Base-by-base conservation (phyloP, 202 grass and related monocot species). In the Cymbopogon flexuosus region DNA sequence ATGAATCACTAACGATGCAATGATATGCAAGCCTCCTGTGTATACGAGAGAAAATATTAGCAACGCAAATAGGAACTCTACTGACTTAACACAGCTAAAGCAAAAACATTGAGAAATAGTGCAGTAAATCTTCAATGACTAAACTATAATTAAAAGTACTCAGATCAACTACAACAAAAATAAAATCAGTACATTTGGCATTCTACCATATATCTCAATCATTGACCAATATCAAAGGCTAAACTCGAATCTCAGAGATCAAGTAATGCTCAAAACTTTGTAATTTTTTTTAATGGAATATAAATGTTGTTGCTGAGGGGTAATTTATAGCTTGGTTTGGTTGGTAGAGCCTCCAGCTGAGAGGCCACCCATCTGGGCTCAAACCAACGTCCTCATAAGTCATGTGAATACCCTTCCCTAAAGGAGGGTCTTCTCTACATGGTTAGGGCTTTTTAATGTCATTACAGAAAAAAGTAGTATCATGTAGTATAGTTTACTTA, bases 81-180 rank as follows among this genome's bases (percentile, higher is more conserved):
- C 31, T 51, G 61, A 67, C 15, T 57, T 13, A 56, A 66, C n/a
- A 24, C 31, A 68, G 19, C 60, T 73, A 18, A 83, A 73, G 16
- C 81, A 51, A 63, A 63, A 63, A 33, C 58, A 69, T 15, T n/a
- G 33, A 34, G 62, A 83, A 39, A 66, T 40, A 63, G 34, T 67
- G 16, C 16, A 67, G 13, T 36, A 18, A 67, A 42, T 21, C 10
- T 58, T 82, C 41, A 36, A 39, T 60, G 33, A 59, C 4, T 68
- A 56, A 52, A 61, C 37, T 46, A 78, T 12, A 81, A 43, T 47
- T 34, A 65, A 36, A 36, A 36, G 9, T 56, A 57, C 10, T 58
- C 18, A 57, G 18, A 33, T 68, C 56, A 37, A 40, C 62, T 5
- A 60, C 49, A 83, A 68, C 5, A 57, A 60, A 51, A 68, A 68